These are phyloP conservation scores for Mollisia scopiformis DNA, from an alignment of 2,329 filamentous ascomycete species.

Conservation along the genomic window DNA sequence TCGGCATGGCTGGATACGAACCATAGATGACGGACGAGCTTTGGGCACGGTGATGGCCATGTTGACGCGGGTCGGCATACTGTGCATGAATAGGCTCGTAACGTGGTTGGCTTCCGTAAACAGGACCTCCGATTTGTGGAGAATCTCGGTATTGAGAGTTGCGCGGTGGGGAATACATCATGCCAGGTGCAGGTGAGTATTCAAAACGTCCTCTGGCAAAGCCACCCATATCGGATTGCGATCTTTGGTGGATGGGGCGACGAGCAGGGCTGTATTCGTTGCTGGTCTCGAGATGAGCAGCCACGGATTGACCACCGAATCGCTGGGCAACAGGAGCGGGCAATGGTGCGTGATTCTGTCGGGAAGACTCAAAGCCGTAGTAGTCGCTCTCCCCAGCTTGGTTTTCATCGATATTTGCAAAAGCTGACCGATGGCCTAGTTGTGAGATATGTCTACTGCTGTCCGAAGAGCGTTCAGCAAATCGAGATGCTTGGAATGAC, in stretches of 20 bases:
- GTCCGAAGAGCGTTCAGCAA: constrained; percentile 8
- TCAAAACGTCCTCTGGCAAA: constrained; percentile 12
- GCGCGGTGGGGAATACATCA: constrained; percentile 1
- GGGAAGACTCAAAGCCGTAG: constrained; percentile 10
- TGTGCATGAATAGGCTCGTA: not conserved
- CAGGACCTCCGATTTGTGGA: not conserved
- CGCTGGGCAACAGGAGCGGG: constrained; percentile 32
- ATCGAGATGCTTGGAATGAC: constrained; percentile 4
- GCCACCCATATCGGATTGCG: constrained; percentile 33
- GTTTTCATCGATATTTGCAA: constrained; percentile 29
- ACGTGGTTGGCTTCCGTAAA: not conserved
- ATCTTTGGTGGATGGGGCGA: constrained; percentile 31
- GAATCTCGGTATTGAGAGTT: constrained; percentile 3
- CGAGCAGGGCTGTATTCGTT: constrained; percentile 11
- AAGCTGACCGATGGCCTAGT: constrained; percentile 23
- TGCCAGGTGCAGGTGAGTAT: constrained; percentile 16
- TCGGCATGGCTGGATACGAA: not conserved
- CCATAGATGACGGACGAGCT: not conserved
- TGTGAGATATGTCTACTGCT: constrained; percentile 18
- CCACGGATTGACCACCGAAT: constrained; percentile 24
- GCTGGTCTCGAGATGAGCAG: constrained; percentile 27
- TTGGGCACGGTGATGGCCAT: constrained; percentile 1
- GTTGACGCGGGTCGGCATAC: not conserved
- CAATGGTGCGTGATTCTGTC: constrained; percentile 24
- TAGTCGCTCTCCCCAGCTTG: constrained; percentile 24